Evolutionary conservation across 139 green algal species (phyloP).

Genomic region (Gonium pectorale): DNA sequence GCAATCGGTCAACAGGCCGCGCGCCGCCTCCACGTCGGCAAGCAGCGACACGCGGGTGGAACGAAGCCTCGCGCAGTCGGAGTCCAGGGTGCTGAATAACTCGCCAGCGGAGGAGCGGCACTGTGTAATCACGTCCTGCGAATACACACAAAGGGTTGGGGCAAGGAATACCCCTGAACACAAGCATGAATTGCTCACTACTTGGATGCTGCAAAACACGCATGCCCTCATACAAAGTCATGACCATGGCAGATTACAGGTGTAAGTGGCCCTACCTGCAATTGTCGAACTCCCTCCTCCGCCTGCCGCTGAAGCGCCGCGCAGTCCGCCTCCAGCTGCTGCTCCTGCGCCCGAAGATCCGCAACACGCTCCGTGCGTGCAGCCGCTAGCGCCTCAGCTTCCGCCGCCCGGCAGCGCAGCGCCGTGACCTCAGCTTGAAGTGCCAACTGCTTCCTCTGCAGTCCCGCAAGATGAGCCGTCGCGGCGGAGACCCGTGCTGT

Average conservation of each 20-base stretch:
- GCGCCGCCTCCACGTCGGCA: background rate
- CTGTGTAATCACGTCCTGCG: background rate
- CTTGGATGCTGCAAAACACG: no score
- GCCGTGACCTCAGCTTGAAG: background rate
- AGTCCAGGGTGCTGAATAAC: background rate
- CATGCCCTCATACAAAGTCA: no score
- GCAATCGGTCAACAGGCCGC: background rate
- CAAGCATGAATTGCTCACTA: no score
- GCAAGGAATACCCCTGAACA: no score
- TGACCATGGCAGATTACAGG: no score
- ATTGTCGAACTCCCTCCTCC: background rate
- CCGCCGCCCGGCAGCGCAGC: slow-evolving; percentile 27
- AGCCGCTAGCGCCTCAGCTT: slow-evolving; percentile 31
- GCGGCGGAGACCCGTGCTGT: background rate
- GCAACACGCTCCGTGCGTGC: slow-evolving; percentile 6
- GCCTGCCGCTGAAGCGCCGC: background rate
- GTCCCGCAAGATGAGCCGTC: background rate
- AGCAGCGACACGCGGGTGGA: background rate
- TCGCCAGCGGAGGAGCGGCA: background rate
- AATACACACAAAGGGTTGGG: no score
- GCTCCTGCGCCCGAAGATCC: slow-evolving; percentile 28
- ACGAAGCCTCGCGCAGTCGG: background rate
- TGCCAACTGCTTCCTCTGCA: slow-evolving; percentile 17
- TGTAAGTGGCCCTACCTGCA: slow-evolving; percentile 5
- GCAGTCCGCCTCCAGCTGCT: background rate